Conservation (phyloP, 441 rosid species). For the Cnidoscolus chayamansa region DNA sequence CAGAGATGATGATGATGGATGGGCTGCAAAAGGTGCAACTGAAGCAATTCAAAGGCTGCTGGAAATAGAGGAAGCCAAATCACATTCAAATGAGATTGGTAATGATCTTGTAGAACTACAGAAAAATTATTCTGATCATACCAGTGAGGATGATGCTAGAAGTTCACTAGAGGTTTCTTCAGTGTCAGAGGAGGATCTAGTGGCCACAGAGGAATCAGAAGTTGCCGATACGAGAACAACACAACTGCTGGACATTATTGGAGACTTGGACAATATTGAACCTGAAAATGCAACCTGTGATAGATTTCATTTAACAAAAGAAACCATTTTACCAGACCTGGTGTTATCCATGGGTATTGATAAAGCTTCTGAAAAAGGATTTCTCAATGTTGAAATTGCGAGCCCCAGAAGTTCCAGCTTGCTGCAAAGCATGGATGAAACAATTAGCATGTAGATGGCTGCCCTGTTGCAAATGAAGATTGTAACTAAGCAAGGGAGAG, state of each 20-base stretch:
- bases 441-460: not conserved
- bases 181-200: constrained; percentile 25
- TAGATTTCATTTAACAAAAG: constrained; percentile 17
- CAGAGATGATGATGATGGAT: constrained; percentile 37
- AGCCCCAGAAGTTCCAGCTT: not conserved
- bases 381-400: not conserved
- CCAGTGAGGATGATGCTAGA: constrained; percentile 27
- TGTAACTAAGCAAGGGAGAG: not conserved
- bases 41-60: constrained; percentile 44
- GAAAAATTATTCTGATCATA: constrained; percentile 26
- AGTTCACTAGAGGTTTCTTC: constrained; percentile 21
- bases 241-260: not conserved
- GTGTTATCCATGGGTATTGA: constrained; percentile 1
- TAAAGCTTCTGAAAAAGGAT: constrained; percentile 15
- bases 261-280: constrained; percentile 19
- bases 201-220: constrained; percentile 19
- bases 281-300: constrained; percentile 18
- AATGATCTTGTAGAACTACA: constrained; percentile 15
- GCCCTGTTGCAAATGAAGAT: not conserved
- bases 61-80: constrained; percentile 31
- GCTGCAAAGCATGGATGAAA: not conserved
- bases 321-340: constrained; percentile 11
- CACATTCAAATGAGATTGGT: constrained; percentile 11
- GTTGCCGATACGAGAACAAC: constrained; percentile 5
- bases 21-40: constrained; percentile 41